Percentiles rank a stretch among this genome's conserved stretches.
phyloP scores from a whole-genome alignment of 169 alveolate genomes.

The Plasmodium coatneyi region DNA sequence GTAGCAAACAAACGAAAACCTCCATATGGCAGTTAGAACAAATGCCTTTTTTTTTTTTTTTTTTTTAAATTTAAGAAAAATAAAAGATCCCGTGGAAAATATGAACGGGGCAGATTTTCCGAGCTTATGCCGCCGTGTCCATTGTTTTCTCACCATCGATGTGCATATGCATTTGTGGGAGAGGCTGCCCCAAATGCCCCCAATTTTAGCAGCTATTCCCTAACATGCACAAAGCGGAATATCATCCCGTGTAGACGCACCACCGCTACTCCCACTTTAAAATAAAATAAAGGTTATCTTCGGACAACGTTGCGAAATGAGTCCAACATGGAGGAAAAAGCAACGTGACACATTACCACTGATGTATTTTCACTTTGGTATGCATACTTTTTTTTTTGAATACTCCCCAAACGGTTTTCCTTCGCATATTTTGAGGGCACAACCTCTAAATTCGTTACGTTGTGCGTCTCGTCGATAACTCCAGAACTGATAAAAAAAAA shows the following conservation, averaged over 20 bases:
- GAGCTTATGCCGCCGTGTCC: not conserved
- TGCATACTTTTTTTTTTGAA: not conserved
- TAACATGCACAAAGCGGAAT: not conserved
- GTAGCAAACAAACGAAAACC: not conserved
- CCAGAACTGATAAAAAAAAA: not conserved
- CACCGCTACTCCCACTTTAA: not conserved
- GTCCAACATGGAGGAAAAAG: not conserved
- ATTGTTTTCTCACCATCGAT: not conserved
- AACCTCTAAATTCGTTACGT: not conserved
- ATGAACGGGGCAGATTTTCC: not conserved
- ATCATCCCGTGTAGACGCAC: not conserved
- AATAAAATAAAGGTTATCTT: not conserved
- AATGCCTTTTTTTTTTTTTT: not conserved
- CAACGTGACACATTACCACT: not conserved
- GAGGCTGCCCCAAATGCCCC: not conserved
- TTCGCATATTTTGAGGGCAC: not conserved
- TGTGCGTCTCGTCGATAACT: not conserved
- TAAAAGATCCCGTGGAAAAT: not conserved
- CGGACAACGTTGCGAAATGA: not conserved
- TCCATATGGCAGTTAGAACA: not conserved
- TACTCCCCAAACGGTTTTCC: not conserved
- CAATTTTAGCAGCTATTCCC: not conserved
- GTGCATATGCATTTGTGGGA: not conserved
- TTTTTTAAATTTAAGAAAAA: not conserved
- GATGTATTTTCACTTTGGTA: not conserved